Percentiles rank a stretch among this genome's conserved stretches.
These are phyloP conservation scores for Teratosphaeria nubilosa DNA, from an alignment of 2,329 filamentous ascomycete species.

Conservation along the genomic window DNA sequence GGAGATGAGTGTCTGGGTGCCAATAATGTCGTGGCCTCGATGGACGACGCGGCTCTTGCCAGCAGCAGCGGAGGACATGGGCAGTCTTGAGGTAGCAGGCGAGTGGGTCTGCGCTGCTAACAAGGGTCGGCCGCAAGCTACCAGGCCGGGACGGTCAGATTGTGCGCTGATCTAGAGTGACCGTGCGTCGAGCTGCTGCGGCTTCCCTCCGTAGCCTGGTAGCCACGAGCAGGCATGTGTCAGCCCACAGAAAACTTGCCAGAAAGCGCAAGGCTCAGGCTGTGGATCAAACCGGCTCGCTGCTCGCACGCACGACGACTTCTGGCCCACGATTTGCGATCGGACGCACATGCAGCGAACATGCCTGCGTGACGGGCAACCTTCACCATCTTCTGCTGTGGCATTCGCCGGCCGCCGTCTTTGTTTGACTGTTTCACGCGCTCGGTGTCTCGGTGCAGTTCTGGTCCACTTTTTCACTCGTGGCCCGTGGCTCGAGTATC, in stretches of 20 bases:
- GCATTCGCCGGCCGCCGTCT: neutral
- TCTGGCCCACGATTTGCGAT: neutral
- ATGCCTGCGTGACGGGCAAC: neutral
- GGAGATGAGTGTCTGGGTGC: too few species aligned
- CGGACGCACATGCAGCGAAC: neutral
- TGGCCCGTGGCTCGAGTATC: neutral
- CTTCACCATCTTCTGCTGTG: neutral
- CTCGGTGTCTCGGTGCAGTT: neutral
- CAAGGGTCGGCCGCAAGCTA: neutral
- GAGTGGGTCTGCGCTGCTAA: neutral
- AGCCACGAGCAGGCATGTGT: neutral
- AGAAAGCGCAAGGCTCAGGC: neutral
- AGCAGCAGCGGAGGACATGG: neutral
- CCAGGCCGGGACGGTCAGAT: neutral
- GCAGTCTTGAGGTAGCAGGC: slow-evolving; percentile 1
- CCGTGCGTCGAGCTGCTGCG: neutral
- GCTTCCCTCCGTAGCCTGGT: neutral
- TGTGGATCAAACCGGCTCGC: neutral
- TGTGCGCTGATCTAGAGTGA: slow-evolving; percentile 1
- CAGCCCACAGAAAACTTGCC: neutral
- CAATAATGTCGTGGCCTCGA: neutral
- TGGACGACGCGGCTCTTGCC: neutral
- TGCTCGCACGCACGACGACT: neutral
- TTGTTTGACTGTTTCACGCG: neutral
- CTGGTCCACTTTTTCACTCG: neutral